Percentiles rank a stretch among this genome's conserved stretches.
phyloP scores from a whole-genome alignment of 1,284 basidiomycete genomes.

The Anthracocystis setariae region DNA sequence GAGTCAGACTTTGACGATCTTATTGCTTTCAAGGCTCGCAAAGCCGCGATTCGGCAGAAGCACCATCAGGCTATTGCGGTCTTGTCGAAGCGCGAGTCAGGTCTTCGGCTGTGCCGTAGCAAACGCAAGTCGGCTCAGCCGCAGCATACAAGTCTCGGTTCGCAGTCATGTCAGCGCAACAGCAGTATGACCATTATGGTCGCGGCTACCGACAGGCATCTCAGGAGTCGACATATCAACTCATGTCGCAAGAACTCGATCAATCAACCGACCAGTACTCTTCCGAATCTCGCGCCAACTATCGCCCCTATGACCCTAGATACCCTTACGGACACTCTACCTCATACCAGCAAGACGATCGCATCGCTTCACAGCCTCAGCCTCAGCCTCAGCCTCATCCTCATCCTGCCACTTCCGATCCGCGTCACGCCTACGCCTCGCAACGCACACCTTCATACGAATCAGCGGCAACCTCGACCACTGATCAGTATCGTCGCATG shows the following conservation, averaged over 20 bases:
- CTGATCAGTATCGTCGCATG: slow-evolving; percentile 23
- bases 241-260: neutral
- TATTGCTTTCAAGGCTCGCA: no score
- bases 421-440: slow-evolving; percentile 3
- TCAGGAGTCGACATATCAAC: slow-evolving; percentile 11
- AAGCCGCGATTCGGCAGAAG: no score
- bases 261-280: slow-evolving; percentile 20
- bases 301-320: slow-evolving; percentile 39
- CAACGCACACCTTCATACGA: slow-evolving; percentile 18
- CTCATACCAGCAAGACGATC: slow-evolving; percentile 1
- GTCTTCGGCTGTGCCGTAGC: neutral
- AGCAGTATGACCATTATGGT: slow-evolving; percentile 25
- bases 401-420: neutral
- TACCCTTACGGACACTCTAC: slow-evolving; percentile 17
- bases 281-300: slow-evolving; percentile 16
- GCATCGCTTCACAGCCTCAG: slow-evolving; percentile 1
- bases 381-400: no score
- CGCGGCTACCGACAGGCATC: slow-evolving; percentile 9
- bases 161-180: slow-evolving; percentile 24
- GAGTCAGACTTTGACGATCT: no score
- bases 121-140: neutral
- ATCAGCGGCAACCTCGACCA: slow-evolving; percentile 4
- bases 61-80: no score
- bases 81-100: neutral
- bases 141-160: neutral